Conservation (phyloP, 352 stramenopile species). For the Peronospora tabacina region DNA sequence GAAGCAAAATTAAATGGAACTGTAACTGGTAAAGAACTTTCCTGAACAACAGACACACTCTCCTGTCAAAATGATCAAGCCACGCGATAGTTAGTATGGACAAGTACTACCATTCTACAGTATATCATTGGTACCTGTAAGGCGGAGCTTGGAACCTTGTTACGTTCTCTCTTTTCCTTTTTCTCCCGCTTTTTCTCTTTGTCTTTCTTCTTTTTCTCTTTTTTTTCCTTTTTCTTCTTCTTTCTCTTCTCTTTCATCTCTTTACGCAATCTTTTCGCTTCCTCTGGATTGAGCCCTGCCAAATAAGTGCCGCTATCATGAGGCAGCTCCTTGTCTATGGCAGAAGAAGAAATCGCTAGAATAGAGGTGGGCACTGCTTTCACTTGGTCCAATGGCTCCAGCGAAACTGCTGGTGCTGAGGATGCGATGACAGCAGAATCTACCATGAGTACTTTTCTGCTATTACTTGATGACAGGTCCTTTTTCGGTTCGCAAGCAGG, state of each 20-base stretch:
- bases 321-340: slow-evolving; percentile 8
- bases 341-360: slow-evolving; percentile 2
- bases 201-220: slow-evolving; percentile 66
- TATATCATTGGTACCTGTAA: slow-evolving; percentile 15
- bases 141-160: slow-evolving; percentile 19
- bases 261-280: slow-evolving; percentile 30
- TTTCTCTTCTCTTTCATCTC: slow-evolving; percentile 54
- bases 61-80: slow-evolving; percentile 10
- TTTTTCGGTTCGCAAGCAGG: slow-evolving; percentile 15
- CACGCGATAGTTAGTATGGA: neutral
- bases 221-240: slow-evolving; percentile 64
- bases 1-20: neutral
- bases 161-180: slow-evolving; percentile 48
- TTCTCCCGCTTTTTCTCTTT: slow-evolving; percentile 50
- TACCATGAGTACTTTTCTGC: slow-evolving; percentile 6
- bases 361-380: slow-evolving; percentile 7
- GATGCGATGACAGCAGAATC: neutral
- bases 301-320: slow-evolving; percentile 4
- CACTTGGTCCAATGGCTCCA: slow-evolving; percentile 8
- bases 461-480: slow-evolving; percentile 4
- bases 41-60: slow-evolving; percentile 1
- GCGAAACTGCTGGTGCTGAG: slow-evolving; percentile 1
- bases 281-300: slow-evolving; percentile 17
- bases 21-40: slow-evolving; percentile 3
- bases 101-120: neutral